phyloP scores from a whole-genome alignment of 164 flowering plant species.

The Pachysandra terminalis region DNA sequence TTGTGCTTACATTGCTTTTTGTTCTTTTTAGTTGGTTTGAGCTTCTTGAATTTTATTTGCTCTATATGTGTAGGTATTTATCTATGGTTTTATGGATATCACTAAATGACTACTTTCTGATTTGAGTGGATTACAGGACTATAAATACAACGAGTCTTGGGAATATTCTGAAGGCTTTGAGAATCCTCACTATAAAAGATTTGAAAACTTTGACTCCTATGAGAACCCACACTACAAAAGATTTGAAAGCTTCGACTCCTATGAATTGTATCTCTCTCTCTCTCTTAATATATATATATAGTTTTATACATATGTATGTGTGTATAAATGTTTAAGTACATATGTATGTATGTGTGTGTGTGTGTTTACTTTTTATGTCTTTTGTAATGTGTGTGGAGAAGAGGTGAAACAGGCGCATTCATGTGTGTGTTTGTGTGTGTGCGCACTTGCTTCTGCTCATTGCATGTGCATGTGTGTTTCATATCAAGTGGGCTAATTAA shows the following conservation, averaged over 20 bases:
- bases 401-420: too few relatives aligned
- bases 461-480: too few relatives aligned
- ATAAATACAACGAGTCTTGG: constrained; percentile 8
- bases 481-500: too few relatives aligned
- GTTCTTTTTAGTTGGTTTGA: neutral
- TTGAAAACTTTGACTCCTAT: constrained; percentile 6
- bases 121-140: constrained; percentile 10
- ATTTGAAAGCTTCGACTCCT: constrained; percentile 7
- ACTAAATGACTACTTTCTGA: neutral
- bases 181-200: neutral
- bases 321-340: too few relatives aligned
- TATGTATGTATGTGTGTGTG: too few relatives aligned
- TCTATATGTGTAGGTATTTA: neutral
- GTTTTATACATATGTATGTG: too few relatives aligned
- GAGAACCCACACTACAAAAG: neutral
- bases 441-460: too few relatives aligned
- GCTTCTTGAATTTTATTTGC: neutral
- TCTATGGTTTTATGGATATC: too few relatives aligned
- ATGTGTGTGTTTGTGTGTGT: too few relatives aligned
- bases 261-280: constrained; percentile 10
- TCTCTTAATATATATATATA: too few relatives aligned
- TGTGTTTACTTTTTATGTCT: too few relatives aligned
- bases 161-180: constrained; percentile 20
- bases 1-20: neutral
- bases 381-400: too few relatives aligned